Conservation (phyloP, 164 flowering plant genomes). For the Platanus orientalis region DNA sequence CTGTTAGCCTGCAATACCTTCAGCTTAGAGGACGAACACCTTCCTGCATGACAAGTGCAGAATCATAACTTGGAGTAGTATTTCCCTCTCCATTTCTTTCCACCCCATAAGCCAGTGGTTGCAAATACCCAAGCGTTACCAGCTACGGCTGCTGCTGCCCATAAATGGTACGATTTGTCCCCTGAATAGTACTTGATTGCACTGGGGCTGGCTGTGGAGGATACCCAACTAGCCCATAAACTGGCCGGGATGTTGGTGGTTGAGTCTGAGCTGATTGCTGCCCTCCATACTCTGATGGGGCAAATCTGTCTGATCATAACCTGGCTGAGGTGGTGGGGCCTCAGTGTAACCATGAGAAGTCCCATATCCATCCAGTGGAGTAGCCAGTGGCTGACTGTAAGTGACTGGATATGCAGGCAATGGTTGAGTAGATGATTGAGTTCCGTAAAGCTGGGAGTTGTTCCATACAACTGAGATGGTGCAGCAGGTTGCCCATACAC, state of each 20-base stretch:
- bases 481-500: constrained; percentile 24
- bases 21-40: constrained; percentile 21
- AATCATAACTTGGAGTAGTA: constrained; percentile 8
- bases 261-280: constrained; percentile 2
- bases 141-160: constrained; percentile 16
- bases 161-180: constrained; percentile 7
- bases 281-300: constrained; percentile 16
- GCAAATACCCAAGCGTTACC: constrained; percentile 7
- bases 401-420: constrained; percentile 22
- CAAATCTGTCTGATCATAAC: constrained; percentile 16
- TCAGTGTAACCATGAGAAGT: constrained; percentile 14
- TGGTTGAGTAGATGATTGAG: constrained; percentile 9
- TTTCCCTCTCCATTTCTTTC: constrained; percentile 23
- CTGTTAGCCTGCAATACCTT: constrained; percentile 1
- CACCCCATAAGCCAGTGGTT: constrained; percentile 18
- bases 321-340: constrained; percentile 14
- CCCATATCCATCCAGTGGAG: constrained; percentile 15
- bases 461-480: constrained; percentile 21
- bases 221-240: constrained; percentile 28
- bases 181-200: constrained; percentile 17
- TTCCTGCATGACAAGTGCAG: constrained; percentile 22
- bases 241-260: constrained; percentile 9
- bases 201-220: constrained; percentile 18
- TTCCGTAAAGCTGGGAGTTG: constrained; percentile 18
- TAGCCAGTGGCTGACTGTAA: constrained; percentile 21